Evolutionary conservation across 306 rosid genomes (phyloP).

Genomic region (Canavalia gladiata): DNA sequence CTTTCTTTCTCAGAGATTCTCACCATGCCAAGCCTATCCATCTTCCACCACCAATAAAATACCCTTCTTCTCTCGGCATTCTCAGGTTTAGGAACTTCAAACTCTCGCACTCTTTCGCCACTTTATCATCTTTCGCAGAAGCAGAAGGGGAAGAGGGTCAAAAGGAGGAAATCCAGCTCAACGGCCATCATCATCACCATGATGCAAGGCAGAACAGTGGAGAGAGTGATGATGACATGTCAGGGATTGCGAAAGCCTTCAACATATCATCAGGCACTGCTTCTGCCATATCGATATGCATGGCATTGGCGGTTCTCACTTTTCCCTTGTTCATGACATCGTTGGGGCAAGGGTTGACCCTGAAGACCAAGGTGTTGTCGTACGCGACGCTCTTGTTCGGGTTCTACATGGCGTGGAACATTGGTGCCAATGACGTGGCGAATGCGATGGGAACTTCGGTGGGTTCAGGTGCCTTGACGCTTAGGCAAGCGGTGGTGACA

Average conservation of each 20-base stretch:
- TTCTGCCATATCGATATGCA: constrained; percentile 69
- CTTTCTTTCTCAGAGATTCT: constrained; percentile 35
- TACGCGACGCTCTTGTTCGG: constrained; percentile 79
- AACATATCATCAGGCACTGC: constrained; percentile 72
- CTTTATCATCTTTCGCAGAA: constrained; percentile 81
- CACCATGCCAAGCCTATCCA: constrained; percentile 46
- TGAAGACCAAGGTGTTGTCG: constrained; percentile 73
- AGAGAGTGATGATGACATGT: constrained; percentile 34
- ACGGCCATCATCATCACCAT: constrained; percentile 46
- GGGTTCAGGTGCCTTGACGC: constrained; percentile 90
- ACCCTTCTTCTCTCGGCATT: constrained; percentile 29
- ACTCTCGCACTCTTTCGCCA: constrained; percentile 67
- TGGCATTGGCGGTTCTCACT: constrained; percentile 70
- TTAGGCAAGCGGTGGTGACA: constrained; percentile 83
- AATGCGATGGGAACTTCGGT: constrained; percentile 99
- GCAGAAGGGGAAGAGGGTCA: constrained; percentile 61
- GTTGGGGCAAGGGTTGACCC: constrained; percentile 63
- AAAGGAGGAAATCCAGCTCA: constrained; percentile 41
- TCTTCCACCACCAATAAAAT: constrained; percentile 21
- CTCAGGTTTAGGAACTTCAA: constrained; percentile 53
- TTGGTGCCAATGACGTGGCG: constrained; percentile 98
- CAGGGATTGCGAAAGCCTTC: constrained; percentile 80
- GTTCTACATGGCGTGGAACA: constrained; percentile 99
- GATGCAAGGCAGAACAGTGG: not conserved
- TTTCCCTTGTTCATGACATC: constrained; percentile 82